Conservation (phyloP, 169 alveolate species). For the Eimeria praecox region DNA sequence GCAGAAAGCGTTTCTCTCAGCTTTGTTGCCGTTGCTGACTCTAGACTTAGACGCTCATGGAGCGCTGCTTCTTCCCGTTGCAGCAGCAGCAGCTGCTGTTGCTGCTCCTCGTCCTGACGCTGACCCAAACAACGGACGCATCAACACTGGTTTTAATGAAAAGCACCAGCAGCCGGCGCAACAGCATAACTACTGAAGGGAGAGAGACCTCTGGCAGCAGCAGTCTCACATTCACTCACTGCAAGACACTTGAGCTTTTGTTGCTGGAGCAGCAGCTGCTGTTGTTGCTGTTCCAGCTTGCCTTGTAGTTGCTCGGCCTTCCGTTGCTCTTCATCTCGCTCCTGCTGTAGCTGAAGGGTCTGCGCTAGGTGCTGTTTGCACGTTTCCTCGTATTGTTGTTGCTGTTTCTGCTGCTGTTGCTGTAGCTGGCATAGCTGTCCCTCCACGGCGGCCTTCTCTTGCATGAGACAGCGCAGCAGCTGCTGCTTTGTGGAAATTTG, state of each 20-base stretch:
- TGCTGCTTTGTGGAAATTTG: conserved; percentile 54
- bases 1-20: conserved; percentile 32
- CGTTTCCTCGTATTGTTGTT: conserved; percentile 38
- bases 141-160: not conserved
- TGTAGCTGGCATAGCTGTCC: conserved; percentile 42
- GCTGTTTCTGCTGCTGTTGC: conserved; percentile 40
- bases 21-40: conserved; percentile 34
- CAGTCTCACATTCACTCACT: not conserved
- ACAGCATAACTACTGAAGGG: not conserved
- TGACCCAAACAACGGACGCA: conserved; percentile 19
- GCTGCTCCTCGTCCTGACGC: conserved; percentile 44
- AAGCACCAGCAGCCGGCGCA: not conserved
- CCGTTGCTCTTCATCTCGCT: conserved; percentile 23
- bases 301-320: conserved; percentile 14
- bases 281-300: conserved; percentile 59
- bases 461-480: conserved; percentile 70
- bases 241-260: conserved; percentile 14
- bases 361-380: conserved; percentile 53
- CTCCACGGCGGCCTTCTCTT: conserved; percentile 52
- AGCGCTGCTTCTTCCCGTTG: conserved; percentile 48
- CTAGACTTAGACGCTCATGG: conserved; percentile 17
- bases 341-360: conserved; percentile 45
- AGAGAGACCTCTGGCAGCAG: not conserved
- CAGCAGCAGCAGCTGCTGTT: conserved; percentile 49
- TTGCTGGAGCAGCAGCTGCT: conserved; percentile 65